Evolutionary conservation across 352 stramenopile genomes (phyloP).

Genomic region (Globisporangium barbulae): DNA sequence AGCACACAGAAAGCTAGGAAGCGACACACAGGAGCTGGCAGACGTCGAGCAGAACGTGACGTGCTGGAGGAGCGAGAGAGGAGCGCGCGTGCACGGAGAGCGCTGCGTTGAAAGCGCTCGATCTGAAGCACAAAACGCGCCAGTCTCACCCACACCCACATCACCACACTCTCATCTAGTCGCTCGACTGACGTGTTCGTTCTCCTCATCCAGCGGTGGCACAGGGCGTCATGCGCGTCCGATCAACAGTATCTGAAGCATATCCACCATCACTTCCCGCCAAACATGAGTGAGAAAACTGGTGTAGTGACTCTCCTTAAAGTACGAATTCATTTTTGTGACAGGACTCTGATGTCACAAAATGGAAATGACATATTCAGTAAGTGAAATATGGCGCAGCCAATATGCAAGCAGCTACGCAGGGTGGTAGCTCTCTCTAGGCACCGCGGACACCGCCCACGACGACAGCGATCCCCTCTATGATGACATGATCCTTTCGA

Average conservation of each 20-base stretch:
- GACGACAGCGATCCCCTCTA: neutral
- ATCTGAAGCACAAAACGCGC: neutral
- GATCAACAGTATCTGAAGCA: slow-evolving; percentile 20
- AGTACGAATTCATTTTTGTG: slow-evolving; percentile 1
- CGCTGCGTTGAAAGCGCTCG: slow-evolving; percentile 6
- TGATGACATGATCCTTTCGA: neutral
- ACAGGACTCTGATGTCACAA: neutral
- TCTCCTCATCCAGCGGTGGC: neutral
- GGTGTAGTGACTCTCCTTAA: neutral
- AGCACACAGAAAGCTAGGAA: neutral
- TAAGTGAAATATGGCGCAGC: too few species aligned
- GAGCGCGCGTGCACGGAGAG: neutral
- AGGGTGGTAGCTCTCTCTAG: too few species aligned
- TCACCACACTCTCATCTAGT: neutral
- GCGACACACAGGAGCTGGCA: neutral
- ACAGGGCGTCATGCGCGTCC: neutral
- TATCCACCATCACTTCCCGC: slow-evolving; percentile 7
- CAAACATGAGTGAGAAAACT: neutral
- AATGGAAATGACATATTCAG: too few species aligned
- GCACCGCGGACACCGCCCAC: too few species aligned
- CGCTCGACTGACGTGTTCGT: slow-evolving; percentile 1
- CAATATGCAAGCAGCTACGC: too few species aligned
- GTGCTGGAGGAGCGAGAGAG: neutral
- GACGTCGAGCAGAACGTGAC: neutral
- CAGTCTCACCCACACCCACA: neutral